phyloP scores from a whole-genome alignment of 352 stramenopile genomes.

The Labyrinthula sp. region DNA sequence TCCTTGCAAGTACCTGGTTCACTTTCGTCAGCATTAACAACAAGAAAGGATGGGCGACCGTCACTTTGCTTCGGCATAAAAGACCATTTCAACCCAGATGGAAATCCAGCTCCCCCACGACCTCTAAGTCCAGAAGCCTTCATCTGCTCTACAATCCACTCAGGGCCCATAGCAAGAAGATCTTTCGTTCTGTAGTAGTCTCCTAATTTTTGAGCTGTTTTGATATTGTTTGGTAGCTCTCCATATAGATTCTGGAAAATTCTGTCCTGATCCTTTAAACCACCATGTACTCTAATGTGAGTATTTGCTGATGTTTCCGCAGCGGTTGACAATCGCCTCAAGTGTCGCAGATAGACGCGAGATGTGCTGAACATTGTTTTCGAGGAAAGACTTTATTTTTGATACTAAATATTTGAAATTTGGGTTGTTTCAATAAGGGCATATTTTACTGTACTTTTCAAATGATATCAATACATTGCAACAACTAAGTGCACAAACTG shows the following conservation, averaged over 20 bases:
- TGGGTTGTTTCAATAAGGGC: too few relatives aligned
- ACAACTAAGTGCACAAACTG: too few relatives aligned
- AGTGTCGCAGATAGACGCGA: too few relatives aligned
- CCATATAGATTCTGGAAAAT: slow-evolving; percentile 99
- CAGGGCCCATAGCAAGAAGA: slow-evolving; percentile 88
- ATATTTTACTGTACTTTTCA: too few relatives aligned
- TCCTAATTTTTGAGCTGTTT: slow-evolving; percentile 65
- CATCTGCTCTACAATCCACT: slow-evolving; percentile 99
- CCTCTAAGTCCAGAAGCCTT: slow-evolving; percentile 93
- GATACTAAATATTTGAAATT: too few relatives aligned
- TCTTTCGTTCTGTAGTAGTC: slow-evolving; percentile 91
- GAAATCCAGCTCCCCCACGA: slow-evolving; percentile 89
- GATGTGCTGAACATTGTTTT: too few relatives aligned
- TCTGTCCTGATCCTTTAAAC: slow-evolving; percentile 89
- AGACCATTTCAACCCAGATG: slow-evolving; percentile 95
- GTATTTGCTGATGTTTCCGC: slow-evolving; percentile 29
- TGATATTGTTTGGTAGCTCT: slow-evolving; percentile 64
- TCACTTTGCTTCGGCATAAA: slow-evolving; percentile 98
- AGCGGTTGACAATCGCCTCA: neutral
- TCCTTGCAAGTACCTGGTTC: slow-evolving; percentile 99
- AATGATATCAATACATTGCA: too few relatives aligned
- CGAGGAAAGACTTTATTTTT: too few relatives aligned
- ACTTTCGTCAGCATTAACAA: slow-evolving; percentile 96
- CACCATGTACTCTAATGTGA: slow-evolving; percentile 65
- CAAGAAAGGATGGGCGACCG: slow-evolving; percentile 91